A percentile compares a stretch with the other conserved stretches of the same genome.
phyloP scores from a whole-genome alignment of 768 basidiomycete species.

The Hygrocybe punicea region DNA sequence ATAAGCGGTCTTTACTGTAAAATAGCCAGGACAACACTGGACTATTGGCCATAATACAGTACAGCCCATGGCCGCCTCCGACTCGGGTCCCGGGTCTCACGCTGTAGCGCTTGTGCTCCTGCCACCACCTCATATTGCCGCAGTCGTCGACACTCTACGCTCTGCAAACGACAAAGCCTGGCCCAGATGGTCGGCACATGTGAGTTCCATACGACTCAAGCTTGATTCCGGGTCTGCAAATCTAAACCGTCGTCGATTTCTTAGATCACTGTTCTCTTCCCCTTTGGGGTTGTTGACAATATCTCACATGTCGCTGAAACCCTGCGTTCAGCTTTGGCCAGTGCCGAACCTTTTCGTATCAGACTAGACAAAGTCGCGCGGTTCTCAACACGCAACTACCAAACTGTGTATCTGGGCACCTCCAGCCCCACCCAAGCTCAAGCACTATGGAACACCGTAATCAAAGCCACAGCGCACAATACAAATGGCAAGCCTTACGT shows the following conservation, averaged over 20 bases:
- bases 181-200: conserved; percentile 7
- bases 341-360: not conserved
- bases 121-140: conserved; percentile 2
- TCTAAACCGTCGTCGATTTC: not conserved
- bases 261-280: conserved; percentile 5
- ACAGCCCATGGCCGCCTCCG: not conserved
- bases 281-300: not conserved
- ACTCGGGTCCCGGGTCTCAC: not conserved
- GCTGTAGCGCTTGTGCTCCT: conserved; percentile 4
- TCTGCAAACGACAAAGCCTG: conserved; percentile 6
- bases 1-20: too few species aligned
- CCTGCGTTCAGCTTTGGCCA: not conserved
- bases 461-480: not conserved
- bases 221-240: too few species aligned
- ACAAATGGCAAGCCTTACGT: not conserved
- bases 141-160: conserved; percentile 3
- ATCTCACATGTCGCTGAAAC: not conserved
- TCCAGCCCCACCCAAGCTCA: not conserved
- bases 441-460: not conserved
- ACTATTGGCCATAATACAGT: too few species aligned
- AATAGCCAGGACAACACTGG: not conserved
- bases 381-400: conserved; percentile 1
- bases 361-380: conserved; percentile 2
- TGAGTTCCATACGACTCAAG: not conserved
- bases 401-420: conserved; percentile 4